Conservation (phyloP, 306 rosid genomes). For the Cicer arietinum region DNA sequence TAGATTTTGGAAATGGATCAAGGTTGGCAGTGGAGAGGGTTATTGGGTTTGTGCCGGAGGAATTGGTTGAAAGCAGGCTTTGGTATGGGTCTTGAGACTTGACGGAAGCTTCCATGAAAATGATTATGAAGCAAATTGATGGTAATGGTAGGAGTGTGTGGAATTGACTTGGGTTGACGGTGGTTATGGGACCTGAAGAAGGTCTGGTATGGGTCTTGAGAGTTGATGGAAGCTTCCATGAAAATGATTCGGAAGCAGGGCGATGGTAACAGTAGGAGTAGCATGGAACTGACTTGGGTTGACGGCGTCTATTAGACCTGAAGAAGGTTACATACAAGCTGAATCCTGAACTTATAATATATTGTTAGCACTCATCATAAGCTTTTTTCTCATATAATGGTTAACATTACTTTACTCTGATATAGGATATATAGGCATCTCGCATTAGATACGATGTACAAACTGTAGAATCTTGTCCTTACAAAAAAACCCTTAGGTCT, state of each 20-base stretch:
- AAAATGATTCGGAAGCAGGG: slow-evolving; percentile 44
- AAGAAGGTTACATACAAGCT: slow-evolving; percentile 45
- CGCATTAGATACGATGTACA: slow-evolving; percentile 37
- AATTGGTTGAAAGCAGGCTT: slow-evolving; percentile 31
- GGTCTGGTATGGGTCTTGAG: slow-evolving; percentile 14
- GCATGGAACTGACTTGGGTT: slow-evolving; percentile 44
- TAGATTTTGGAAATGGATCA: slow-evolving; percentile 40
- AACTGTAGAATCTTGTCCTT: slow-evolving; percentile 37
- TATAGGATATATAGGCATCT: slow-evolving; percentile 43
- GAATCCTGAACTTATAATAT: slow-evolving; percentile 33
- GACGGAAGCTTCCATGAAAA: slow-evolving; percentile 41
- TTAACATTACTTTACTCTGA: slow-evolving; percentile 39
- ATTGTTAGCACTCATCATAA: slow-evolving; percentile 19
- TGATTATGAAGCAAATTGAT: slow-evolving; percentile 46
- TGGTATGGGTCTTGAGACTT: slow-evolving; percentile 14
- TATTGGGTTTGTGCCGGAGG: slow-evolving; percentile 39
- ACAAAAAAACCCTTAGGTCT: slow-evolving; percentile 32
- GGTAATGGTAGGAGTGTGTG: slow-evolving; percentile 38
- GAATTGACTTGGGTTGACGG: slow-evolving; percentile 42
- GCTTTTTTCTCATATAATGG: slow-evolving; percentile 34
- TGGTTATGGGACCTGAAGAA: slow-evolving; percentile 46
- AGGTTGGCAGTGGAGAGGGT: slow-evolving; percentile 41
- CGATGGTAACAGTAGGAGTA: slow-evolving; percentile 37
- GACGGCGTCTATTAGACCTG: slow-evolving; percentile 40
- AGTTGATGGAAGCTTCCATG: slow-evolving; percentile 41